Conservation (phyloP, 1,284 basidiomycete genomes). For the Microbotryum silenes-acaulis region DNA sequence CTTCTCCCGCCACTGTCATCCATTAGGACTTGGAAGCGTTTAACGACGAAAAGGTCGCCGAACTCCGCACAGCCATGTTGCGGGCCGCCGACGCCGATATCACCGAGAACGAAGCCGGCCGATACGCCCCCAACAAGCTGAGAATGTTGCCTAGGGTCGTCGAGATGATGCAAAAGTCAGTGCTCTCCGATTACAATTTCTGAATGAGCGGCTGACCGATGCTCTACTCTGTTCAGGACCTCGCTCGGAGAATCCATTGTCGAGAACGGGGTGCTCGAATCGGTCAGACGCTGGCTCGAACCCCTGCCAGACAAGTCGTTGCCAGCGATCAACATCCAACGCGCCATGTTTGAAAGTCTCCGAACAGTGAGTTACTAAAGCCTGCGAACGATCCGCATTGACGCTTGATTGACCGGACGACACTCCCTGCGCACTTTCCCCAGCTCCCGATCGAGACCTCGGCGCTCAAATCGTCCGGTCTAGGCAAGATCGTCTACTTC, state of each 20-base stretch:
- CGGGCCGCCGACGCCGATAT: slow-evolving; percentile 78
- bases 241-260: slow-evolving; percentile 85
- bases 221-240: slow-evolving; percentile 47
- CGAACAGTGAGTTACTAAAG: slow-evolving; percentile 47
- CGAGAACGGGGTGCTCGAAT: slow-evolving; percentile 89
- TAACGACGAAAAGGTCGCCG: slow-evolving; percentile 83
- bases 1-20: background rate
- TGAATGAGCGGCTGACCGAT: slow-evolving; percentile 3
- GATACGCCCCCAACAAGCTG: slow-evolving; percentile 82
- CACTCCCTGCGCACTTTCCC: background rate
- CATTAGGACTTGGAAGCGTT: slow-evolving; percentile 62
- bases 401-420: background rate
- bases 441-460: slow-evolving; percentile 83
- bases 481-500: slow-evolving; percentile 89
- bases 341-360: slow-evolving; percentile 77
- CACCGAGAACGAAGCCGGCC: slow-evolving; percentile 66
- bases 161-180: slow-evolving; percentile 78
- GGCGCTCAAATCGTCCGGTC: slow-evolving; percentile 81
- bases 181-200: background rate
- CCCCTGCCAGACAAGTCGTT: slow-evolving; percentile 86
- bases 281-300: slow-evolving; percentile 86
- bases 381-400: slow-evolving; percentile 5
- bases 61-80: slow-evolving; percentile 77
- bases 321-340: slow-evolving; percentile 91
- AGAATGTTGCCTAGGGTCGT: slow-evolving; percentile 78